Evolutionary conservation across 768 basidiomycete genomes (phyloP).

Genomic region (Amanita fuliginea): DNA sequence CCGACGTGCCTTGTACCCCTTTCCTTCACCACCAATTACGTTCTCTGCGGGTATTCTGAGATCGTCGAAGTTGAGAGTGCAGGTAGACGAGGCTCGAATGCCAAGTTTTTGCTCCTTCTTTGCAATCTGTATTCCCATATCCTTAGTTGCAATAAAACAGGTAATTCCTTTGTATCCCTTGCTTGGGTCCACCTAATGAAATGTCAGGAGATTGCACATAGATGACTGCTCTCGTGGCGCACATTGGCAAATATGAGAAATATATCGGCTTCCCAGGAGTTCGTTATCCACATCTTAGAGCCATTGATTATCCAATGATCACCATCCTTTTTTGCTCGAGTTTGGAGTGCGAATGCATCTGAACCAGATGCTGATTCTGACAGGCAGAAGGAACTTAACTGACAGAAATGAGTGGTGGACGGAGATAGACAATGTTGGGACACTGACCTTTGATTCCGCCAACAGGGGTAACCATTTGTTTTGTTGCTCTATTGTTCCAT

Average conservation of each 20-base stretch:
- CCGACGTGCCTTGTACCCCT: constrained; percentile 69
- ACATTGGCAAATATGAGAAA: constrained; percentile 96
- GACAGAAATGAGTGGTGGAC: constrained; percentile 1
- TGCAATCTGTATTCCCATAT: constrained; percentile 93
- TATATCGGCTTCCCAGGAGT: constrained; percentile 84
- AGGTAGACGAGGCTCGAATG: constrained; percentile 93
- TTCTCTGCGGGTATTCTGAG: constrained; percentile 77
- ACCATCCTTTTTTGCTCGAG: constrained; percentile 82
- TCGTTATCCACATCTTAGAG: constrained; percentile 99
- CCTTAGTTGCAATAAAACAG: constrained; percentile 92
- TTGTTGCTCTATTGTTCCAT: constrained; percentile 77
- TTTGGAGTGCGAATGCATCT: constrained; percentile 94
- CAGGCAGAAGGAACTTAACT: constrained; percentile 95
- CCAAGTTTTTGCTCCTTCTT: constrained; percentile 99
- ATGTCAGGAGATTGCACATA: background rate
- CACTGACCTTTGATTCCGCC: constrained; percentile 56
- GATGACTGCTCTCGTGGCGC: constrained; percentile 12
- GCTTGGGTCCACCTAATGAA: constrained; percentile 58
- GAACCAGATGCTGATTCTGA: constrained; percentile 91
- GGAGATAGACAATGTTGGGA: background rate
- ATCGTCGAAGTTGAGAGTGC: constrained; percentile 91
- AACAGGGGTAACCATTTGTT: constrained; percentile 84
- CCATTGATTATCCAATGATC: constrained; percentile 84
- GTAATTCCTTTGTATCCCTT: constrained; percentile 99
- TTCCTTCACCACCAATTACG: constrained; percentile 83